These are phyloP conservation scores for Crucihimalaya himalaica DNA, from an alignment of 345 rosid genomes.

Conservation along the genomic window DNA sequence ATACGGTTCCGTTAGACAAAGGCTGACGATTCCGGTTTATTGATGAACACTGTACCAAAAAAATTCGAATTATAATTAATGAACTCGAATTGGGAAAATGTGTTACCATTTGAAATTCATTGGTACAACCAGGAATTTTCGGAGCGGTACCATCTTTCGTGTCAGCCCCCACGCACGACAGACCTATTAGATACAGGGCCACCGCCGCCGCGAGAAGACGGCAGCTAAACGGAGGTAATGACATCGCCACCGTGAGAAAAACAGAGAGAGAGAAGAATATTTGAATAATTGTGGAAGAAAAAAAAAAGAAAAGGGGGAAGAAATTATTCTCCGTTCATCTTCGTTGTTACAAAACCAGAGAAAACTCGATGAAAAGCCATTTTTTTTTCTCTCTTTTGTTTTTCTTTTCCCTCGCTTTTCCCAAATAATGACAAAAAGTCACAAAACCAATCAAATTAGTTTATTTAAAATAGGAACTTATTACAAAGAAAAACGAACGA, in stretches of 20 bases:
- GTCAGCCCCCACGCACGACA: constrained; percentile 21
- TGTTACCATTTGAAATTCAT: constrained; percentile 39
- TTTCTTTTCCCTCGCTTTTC: constrained; percentile 16
- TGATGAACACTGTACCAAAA: not conserved
- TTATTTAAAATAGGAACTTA: constrained; percentile 25
- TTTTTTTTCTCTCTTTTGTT: not conserved
- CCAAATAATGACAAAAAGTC: not conserved
- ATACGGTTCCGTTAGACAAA: not conserved
- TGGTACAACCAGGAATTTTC: constrained; percentile 33
- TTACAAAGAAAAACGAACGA: not conserved
- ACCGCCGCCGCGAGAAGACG: constrained; percentile 31
- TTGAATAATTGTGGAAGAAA: not conserved
- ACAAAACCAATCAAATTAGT: constrained; percentile 9
- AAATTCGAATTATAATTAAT: not conserved
- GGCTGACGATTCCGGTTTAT: not conserved
- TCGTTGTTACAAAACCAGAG: constrained; percentile 24
- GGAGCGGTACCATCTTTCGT: constrained; percentile 15
- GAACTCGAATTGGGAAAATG: not conserved
- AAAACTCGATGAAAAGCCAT: constrained; percentile 20
- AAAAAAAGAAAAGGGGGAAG: not conserved
- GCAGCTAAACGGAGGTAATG: constrained; percentile 31
- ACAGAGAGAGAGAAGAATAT: not conserved
- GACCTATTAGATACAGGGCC: constrained; percentile 17
- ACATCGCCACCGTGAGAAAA: constrained; percentile 33
- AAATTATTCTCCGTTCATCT: constrained; percentile 36